Percentiles rank a stretch among this genome's conserved stretches.
These are phyloP conservation scores for Takashimella tepidaria DNA, from an alignment of 1,284 basidiomycete species.

Conservation along the genomic window DNA sequence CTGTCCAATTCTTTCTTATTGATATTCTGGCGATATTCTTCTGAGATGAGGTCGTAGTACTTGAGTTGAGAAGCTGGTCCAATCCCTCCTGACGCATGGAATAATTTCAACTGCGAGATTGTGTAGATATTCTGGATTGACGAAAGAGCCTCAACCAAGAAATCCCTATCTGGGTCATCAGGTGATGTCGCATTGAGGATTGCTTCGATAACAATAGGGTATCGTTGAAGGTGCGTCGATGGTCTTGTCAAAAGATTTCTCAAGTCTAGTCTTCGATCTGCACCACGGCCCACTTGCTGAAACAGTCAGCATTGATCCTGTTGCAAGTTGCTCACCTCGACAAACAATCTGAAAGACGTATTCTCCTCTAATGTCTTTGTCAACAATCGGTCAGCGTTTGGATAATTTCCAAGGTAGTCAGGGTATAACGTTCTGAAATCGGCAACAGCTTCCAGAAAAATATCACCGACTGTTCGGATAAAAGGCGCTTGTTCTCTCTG, in stretches of 20 bases:
- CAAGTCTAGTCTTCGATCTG: constrained; percentile 73
- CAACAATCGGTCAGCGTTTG: constrained; percentile 76
- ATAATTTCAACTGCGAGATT: constrained; percentile 72
- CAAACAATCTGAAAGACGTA: constrained; percentile 72
- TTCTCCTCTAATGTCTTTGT: constrained; percentile 80
- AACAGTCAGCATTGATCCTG: not conserved
- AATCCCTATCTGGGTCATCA: constrained; percentile 74
- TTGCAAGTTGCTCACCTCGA: constrained; percentile 73
- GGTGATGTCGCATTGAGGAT: constrained; percentile 72
- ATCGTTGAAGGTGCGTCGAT: constrained; percentile 82
- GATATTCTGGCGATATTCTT: constrained; percentile 60
- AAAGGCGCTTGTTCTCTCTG: constrained; percentile 82
- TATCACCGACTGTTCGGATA: constrained; percentile 80
- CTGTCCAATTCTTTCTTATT: constrained; percentile 73
- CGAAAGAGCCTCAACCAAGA: constrained; percentile 65
- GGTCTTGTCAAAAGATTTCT: constrained; percentile 83
- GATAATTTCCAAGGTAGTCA: constrained; percentile 75
- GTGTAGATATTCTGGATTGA: constrained; percentile 71
- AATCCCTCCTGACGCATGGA: constrained; percentile 76
- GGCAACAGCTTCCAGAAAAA: constrained; percentile 80
- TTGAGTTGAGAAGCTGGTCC: constrained; percentile 68
- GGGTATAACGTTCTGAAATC: constrained; percentile 85
- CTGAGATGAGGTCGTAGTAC: constrained; percentile 80
- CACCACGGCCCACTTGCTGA: constrained; percentile 60
- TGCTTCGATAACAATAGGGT: constrained; percentile 79